These are phyloP conservation scores for Russula sp. DNA, from an alignment of 768 basidiomycete species.

Conservation along the genomic window DNA sequence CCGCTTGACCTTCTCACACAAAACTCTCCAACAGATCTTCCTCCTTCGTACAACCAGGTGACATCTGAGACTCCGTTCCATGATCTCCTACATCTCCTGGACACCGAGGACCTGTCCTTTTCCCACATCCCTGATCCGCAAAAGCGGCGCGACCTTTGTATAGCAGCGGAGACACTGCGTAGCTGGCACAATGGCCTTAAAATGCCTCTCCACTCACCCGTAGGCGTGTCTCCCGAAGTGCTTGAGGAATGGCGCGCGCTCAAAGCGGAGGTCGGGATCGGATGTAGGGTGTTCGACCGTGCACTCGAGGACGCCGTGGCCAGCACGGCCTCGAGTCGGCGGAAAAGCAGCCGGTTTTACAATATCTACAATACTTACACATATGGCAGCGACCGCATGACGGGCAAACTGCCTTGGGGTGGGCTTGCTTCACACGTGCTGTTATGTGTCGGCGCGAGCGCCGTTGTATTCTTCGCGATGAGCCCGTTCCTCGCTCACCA, in stretches of 20 bases:
- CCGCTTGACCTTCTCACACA: constrained; percentile 9
- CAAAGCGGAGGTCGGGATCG: constrained; percentile 73
- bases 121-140: constrained; percentile 19
- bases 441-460: constrained; percentile 56
- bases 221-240: constrained; percentile 56
- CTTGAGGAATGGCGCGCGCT: constrained; percentile 73
- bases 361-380: constrained; percentile 81
- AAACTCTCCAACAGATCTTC: constrained; percentile 45
- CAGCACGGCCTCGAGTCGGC: constrained; percentile 20
- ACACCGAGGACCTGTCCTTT: constrained; percentile 20
- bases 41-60: constrained; percentile 68
- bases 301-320: constrained; percentile 39
- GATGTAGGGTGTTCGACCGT: constrained; percentile 72
- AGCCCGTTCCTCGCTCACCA: constrained; percentile 54
- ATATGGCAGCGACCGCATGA: constrained; percentile 40
- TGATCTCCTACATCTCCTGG: constrained; percentile 25
- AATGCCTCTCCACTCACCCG: constrained; percentile 38
- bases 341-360: constrained; percentile 55
- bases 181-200: constrained; percentile 64
- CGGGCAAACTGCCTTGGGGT: constrained; percentile 5
- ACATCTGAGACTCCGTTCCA: constrained; percentile 31
- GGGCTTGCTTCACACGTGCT: constrained; percentile 20
- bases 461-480: constrained; percentile 54
- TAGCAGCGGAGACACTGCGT: constrained; percentile 53
- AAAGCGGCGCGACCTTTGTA: constrained; percentile 37